Conservation (phyloP, 2,329 filamentous ascomycete species). For the Eutypa lata region DNA sequence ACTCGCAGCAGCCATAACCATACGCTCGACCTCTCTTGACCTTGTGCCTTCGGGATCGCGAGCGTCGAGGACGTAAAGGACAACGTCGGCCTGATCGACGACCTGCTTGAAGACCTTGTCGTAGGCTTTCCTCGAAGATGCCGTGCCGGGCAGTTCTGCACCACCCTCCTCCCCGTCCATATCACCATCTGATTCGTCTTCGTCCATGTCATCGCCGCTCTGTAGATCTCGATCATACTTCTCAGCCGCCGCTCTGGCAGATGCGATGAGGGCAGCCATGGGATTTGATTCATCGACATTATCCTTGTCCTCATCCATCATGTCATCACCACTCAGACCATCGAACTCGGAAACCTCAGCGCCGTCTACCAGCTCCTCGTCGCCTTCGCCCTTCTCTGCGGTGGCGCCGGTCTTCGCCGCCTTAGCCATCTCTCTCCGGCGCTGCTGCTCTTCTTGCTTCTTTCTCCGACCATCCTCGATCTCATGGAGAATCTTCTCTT, state of each 20-base stretch:
- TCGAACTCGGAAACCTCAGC: conserved; percentile 47
- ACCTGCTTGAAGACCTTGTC: conserved; percentile 97
- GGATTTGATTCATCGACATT: conserved; percentile 72
- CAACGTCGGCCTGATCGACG: conserved; percentile 81
- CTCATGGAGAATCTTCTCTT: conserved; percentile 89
- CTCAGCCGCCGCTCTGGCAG: conserved; percentile 72
- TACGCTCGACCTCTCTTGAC: conserved; percentile 85
- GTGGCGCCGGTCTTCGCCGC: conserved; percentile 56
- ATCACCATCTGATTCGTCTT: conserved; percentile 36
- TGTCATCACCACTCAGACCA: conserved; percentile 47
- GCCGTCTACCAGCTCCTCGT: conserved; percentile 42
- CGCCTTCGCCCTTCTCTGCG: conserved; percentile 42
- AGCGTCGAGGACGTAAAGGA: conserved; percentile 90
- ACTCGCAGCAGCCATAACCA: conserved; percentile 82
- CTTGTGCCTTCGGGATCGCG: conserved; percentile 87
- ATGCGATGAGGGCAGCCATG: conserved; percentile 87
- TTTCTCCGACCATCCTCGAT: conserved; percentile 83
- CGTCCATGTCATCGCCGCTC: conserved; percentile 59
- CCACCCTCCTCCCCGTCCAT: conserved; percentile 43
- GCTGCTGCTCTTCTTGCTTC: conserved; percentile 76
- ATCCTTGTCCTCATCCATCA: conserved; percentile 53
- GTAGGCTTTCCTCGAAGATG: conserved; percentile 77
- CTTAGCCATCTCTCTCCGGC: conserved; percentile 69
- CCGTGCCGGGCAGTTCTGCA: conserved; percentile 49
- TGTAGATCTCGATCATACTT: conserved; percentile 67